Evolutionary conservation across 2,329 filamentous ascomycete species (phyloP), one percentile per base, ranked within the genome.

Genomic region (Phialophora tarda): DNA sequence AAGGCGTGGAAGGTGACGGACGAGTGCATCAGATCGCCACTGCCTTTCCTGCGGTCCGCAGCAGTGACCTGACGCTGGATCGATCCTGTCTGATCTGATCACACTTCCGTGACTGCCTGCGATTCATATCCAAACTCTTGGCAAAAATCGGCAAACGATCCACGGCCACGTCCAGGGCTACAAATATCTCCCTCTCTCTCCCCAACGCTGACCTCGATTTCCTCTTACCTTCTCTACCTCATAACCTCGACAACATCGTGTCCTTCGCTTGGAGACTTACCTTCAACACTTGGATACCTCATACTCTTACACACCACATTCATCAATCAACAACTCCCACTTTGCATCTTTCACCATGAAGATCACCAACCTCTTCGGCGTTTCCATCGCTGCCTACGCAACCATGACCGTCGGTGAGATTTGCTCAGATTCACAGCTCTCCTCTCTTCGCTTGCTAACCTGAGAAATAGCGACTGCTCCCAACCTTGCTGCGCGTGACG

Each of bases 251-350:
- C 54, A 51, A 48, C 54, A 41, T 63, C 56, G 50, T 50, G 62
- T 67, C 68, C 54, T 59, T 68, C 66, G 69, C 67, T 71, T 70
- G 71, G 69, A 64, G 63, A 65, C 34, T 55, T 59, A 64, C 51
- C 50, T 59, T 65, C 50, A 51, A 63, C 60, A 68, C 69, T 72
- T 71, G 71, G 71, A 71, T 72, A 71, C 50, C 55, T 55, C 53
- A 57, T 63, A 62, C 64, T 68, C 58, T 69, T 68, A 67, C 67
- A 62, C 69, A 66, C 48, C 59, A 65, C 66, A 65, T 68, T 63
- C 68, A 60, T 66, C 57, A 32, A 64, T 38, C 61, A 62, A 59
- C 24, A 38, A 47, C 50, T 56, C 66, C 56, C 63, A 55, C 28
- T 41, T 48, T 12, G 23, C 54, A 53, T 67, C 63, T 59, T 67